Evolutionary conservation across 352 stramenopile genomes (phyloP), one percentile per base, ranked within the genome.

Genomic region (Pythium oligandrum): DNA sequence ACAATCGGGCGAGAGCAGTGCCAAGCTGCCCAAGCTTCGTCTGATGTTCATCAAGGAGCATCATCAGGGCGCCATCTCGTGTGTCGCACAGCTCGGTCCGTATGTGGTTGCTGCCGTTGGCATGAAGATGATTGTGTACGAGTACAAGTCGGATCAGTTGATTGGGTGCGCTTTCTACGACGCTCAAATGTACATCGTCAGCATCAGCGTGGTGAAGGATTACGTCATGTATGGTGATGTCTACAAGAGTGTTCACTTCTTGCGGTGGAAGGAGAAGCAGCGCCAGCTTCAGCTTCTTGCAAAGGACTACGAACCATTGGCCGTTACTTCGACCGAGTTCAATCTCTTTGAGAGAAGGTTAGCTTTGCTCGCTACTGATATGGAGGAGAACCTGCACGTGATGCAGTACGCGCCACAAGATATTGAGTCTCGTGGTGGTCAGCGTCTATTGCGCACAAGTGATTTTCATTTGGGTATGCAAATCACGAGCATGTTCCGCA

Each of bases 61-160:
- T 47, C 73, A 84, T 31, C 84, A 95, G 44, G 84, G 82, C 35
- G 80, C 83, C 1, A 91, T 95, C 50, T 92, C 84, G 7, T 75
- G 66, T 44, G 83, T 95, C 1, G 32, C 78, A 0, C 82, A 93
- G 54, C 67, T 95, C 5, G 84, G 84, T 3, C 77, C 81, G 37
- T 93, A 93, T 51, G 83, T 95, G 34, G 57, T 95, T n/a, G 83
- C 83, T 0, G 78, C 84, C 4, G 82, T 95, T 8, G 84, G 84
- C 26, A 91, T 86, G 26, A 95, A 95, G 63, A 68, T 95, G 33
- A 95, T 95, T 46, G 80, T 93, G 64, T 92, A 95, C 61, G 80
- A 93, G 52, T 90, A 90, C 73, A 95, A 95, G 68, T 90, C 79
- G 30, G 83, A 91, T 53, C 82, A 95, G 62, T 66, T 93, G 43